These are phyloP conservation scores for Spergularia marina DNA, from an alignment of 148 eudicot species.

Conservation along the genomic window DNA sequence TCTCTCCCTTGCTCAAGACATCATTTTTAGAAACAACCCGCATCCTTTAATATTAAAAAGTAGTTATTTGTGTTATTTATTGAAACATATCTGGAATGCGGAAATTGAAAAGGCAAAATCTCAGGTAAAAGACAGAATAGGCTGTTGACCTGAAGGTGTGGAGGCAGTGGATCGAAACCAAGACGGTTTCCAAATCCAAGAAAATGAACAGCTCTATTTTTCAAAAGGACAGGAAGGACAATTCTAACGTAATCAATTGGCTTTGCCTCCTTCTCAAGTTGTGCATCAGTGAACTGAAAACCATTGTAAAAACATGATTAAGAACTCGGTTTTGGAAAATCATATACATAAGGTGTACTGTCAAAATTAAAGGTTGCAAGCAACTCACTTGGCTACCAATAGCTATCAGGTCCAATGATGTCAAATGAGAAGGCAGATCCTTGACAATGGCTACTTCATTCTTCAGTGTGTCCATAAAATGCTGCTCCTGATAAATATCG, in stretches of 20 bases:
- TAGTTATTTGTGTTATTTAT: neutral
- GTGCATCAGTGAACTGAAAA: conserved; percentile 79
- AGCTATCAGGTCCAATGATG: conserved; percentile 65
- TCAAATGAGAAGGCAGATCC: conserved; percentile 67
- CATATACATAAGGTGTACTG: neutral
- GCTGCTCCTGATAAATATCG: conserved; percentile 78
- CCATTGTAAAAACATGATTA: conserved; percentile 16
- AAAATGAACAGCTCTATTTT: conserved; percentile 72
- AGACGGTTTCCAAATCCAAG: conserved; percentile 93
- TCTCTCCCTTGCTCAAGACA: neutral
- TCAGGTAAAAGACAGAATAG: neutral
- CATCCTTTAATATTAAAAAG: too few relatives aligned
- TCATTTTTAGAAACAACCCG: too few relatives aligned
- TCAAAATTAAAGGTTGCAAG: neutral
- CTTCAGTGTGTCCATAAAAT: conserved; percentile 55
- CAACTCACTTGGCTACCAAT: conserved; percentile 80
- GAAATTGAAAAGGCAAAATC: neutral
- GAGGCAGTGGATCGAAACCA: conserved; percentile 82
- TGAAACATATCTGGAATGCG: neutral
- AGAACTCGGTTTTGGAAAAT: neutral
- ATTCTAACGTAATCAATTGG: conserved; percentile 52
- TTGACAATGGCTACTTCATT: conserved; percentile 66
- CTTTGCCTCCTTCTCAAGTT: conserved; percentile 81
- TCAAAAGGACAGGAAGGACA: conserved; percentile 66
- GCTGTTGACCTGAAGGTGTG: conserved; percentile 66